Evolutionary conservation across 108 stramenopile species (phyloP), one percentile per base, ranked within the genome.

Genomic region (Cafeteria roenbergensis): DNA sequence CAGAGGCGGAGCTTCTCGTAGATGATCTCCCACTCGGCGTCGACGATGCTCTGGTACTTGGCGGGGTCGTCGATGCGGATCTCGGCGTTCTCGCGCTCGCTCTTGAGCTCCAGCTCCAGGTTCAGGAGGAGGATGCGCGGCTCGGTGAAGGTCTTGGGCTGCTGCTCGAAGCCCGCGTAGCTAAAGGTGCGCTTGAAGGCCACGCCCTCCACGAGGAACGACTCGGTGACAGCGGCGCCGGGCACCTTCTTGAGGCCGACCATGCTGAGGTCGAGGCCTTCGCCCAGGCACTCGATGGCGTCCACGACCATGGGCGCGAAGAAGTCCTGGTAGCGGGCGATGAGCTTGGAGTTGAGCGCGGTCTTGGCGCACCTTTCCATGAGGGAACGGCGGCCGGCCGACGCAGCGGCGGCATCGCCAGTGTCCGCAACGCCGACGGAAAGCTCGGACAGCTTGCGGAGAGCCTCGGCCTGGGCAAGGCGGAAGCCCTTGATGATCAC

Each of bases 81-180:
- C 78, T 99, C 94, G 48, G 97, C 96, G 80, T 95, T 95, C 76
- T 95, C 96, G 84, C 94, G 92, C 85, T 96, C 94, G 56, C 77
- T 77, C 84, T 99, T 99, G 64, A 99, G 82, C 81, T 99, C 97
- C 62, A 99, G 80, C 75, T 99, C 97, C 56, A 99, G 93, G 71
- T 95, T 95, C 55, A 99, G 82, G 53, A 95, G 69, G 32, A 99
- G 70, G 33, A 99, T 76, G 60, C 88, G 88, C 1, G 94, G 91
- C 73, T 90, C 75, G 9, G 64, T 62, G 71, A 95, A 94, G 60
- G 78, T 68, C 80, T 99, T 99, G 48, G 93, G 92, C 92, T 95
- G 94, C 84, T 99, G 97, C 80, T 99, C 97, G 75, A 95, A 96
- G 22, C 97, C 97, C 12, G 97, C 97, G 66, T 99, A 99, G 34